Base-by-base conservation (phyloP, 371 early-diverging fungal species). In the Zancudomyces culisetae region DNA sequence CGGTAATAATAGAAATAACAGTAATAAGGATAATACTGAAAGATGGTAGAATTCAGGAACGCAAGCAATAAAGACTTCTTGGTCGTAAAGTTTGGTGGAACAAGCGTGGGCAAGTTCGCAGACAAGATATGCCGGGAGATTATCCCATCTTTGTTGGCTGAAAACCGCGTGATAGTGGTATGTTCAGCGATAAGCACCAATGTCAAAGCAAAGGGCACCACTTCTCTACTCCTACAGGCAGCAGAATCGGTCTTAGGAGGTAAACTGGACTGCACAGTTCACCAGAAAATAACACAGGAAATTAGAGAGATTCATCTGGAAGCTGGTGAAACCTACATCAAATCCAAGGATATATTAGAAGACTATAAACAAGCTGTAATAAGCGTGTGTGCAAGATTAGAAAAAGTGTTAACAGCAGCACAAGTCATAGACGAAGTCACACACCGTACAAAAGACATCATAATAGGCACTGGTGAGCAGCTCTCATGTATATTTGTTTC, bases 401-500 rank as follows among this genome's bases (percentile, higher is more conserved):
- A 75, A 43, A 74, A 76, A 1, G 91, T 95, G 61, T 73, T 97
- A 66, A 76, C 83, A n/a, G 98, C 98, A 1, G 88, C 90, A 23
- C 85, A 87, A 73, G 91, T 90, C 51, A 93, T 98, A 59, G 85
- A 87, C 52, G 98, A 98, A 64, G 84, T 96, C 20, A 92, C 96
- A 19, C 92, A 93, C 45, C 74, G 90, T 53, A 91, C 96, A 1
- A 73, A 81, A 54, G 98, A 98, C 66, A 78, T 91, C 52, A 92
- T 98, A 52, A 79, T 98, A 56, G 86, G 90, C 46, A 77, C 78
- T 18, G 98, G 98, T 49, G 98, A 98, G 69, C 87, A 80, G 59
- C 69, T 98, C 3, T 79, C 91, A 1, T 92, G 95, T 55, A 73
- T 81, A 56, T 80, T 91, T 49, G 86, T 96, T 3, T 76, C 93